These are phyloP conservation scores for Thermomyces lanuginosus DNA, from an alignment of 2,329 filamentous ascomycete species.

Conservation along the genomic window DNA sequence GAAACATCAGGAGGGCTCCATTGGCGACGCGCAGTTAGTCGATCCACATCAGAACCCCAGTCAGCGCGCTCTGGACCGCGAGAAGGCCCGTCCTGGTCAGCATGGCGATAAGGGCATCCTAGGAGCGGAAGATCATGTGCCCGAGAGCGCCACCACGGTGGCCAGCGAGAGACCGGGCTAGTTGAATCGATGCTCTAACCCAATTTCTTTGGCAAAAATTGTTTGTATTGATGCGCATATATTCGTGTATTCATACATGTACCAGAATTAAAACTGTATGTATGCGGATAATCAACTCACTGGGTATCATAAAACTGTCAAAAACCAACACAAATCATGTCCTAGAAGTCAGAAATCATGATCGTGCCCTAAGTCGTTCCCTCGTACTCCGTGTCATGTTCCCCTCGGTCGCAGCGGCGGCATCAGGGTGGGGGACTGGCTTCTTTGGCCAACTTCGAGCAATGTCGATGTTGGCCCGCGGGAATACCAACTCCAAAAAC, in stretches of 20 bases:
- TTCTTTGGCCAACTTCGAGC: constrained; percentile 88
- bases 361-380: constrained; percentile 5
- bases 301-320: constrained; percentile 3
- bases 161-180: constrained; percentile 3
- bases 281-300: neutral
- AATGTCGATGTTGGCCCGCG: constrained; percentile 71
- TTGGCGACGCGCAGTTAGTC: constrained; percentile 6
- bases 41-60: constrained; percentile 11
- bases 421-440: constrained; percentile 9
- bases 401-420: constrained; percentile 5
- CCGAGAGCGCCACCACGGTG: constrained; percentile 6
- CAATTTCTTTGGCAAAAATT: too few relatives aligned
- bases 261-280: neutral
- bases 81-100: constrained; percentile 10
- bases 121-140: constrained; percentile 15
- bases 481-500: constrained; percentile 73
- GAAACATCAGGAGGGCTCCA: constrained; percentile 1
- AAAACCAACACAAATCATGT: neutral
- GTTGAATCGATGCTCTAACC: neutral
- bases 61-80: constrained; percentile 16
- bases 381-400: constrained; percentile 6
- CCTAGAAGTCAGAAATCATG: neutral
- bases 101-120: constrained; percentile 15
- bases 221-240: too few relatives aligned
- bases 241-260: neutral